Evolutionary conservation across 257 asterid genomes (phyloP).

Genomic region (Solanum peruvianum): DNA sequence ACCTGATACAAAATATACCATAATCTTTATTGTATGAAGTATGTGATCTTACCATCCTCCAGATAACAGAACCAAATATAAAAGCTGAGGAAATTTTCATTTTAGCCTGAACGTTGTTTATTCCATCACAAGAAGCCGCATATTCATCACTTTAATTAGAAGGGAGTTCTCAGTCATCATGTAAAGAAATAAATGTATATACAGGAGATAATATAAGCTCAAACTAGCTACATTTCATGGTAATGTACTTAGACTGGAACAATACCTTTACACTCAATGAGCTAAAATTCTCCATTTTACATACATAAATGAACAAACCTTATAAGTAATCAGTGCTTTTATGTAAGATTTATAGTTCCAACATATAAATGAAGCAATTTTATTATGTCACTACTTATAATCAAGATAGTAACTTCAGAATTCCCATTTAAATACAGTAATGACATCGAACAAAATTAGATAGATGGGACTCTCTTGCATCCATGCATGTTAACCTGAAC

Average conservation of each 20-base stretch:
- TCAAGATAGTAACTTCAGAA: background rate
- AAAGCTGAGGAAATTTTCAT: conserved; percentile 91
- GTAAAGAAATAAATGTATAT: background rate
- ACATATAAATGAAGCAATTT: background rate
- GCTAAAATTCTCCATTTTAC: background rate
- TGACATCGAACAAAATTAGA: background rate
- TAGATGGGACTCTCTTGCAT: conserved; percentile 51
- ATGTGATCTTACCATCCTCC: conserved; percentile 94
- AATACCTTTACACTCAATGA: background rate
- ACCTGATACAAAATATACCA: background rate
- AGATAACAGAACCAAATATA: conserved; percentile 93
- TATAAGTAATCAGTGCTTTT: background rate
- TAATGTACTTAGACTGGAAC: background rate
- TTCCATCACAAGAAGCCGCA: conserved; percentile 99
- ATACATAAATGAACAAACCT: background rate
- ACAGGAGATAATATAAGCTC: background rate
- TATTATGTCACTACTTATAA: background rate
- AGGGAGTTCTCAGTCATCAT: background rate
- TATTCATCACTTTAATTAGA: conserved; percentile 1
- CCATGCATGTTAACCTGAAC: conserved; percentile 83
- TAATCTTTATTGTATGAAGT: conserved; percentile 57
- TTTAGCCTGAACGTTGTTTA: conserved; percentile 84
- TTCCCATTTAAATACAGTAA: background rate
- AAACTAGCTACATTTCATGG: background rate
- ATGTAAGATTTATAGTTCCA: background rate